These are phyloP conservation scores for Rosa rugosa DNA, from an alignment of 306 rosid genomes.

Conservation along the genomic window DNA sequence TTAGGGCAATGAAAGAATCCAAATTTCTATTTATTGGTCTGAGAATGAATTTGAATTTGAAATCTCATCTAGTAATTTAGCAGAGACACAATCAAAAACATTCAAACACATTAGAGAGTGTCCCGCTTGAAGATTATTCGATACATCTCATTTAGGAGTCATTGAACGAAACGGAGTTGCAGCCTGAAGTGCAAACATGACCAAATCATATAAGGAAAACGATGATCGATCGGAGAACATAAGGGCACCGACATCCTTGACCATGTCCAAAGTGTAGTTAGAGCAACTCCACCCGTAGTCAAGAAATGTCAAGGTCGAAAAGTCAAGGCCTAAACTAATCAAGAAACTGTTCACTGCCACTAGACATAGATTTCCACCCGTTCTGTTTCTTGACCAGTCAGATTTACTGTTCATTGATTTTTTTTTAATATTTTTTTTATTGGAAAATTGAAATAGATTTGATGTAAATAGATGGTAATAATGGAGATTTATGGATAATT, in stretches of 20 bases:
- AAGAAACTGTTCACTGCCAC: too few relatives aligned
- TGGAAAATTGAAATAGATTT: too few relatives aligned
- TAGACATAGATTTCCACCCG: too few relatives aligned
- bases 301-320: too few relatives aligned
- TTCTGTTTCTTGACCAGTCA: too few relatives aligned
- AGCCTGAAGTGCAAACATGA: background rate
- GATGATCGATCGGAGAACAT: background rate
- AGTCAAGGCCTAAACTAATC: too few relatives aligned
- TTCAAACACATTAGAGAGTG: background rate
- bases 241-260: background rate
- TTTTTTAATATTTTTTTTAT: too few relatives aligned
- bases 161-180: background rate
- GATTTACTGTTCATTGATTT: too few relatives aligned
- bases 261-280: background rate
- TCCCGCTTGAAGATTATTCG: background rate
- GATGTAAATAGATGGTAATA: too few relatives aligned
- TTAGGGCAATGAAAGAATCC: background rate
- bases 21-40: background rate
- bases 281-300: too few relatives aligned
- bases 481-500: too few relatives aligned
- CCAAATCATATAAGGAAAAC: background rate
- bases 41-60: background rate
- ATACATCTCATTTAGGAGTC: background rate
- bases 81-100: background rate
- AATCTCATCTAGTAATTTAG: background rate